Conservation (phyloP, 148 eudicot genomes). For the Limonium bicolor region DNA sequence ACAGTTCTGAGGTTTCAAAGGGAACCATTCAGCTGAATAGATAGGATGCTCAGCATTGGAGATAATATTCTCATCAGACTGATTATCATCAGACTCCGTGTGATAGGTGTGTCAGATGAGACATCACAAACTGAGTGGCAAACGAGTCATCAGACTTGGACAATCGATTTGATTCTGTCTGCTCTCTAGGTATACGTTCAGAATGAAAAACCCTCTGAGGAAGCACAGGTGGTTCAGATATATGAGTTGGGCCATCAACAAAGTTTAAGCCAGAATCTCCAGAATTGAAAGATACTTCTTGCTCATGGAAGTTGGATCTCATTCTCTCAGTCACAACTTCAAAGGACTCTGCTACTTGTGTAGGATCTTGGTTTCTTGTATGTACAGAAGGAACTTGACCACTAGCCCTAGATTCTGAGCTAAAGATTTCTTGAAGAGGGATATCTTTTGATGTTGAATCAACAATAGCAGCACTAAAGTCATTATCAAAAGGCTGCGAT, state of each 20-base stretch:
- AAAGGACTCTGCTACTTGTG: background rate
- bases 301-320: constrained; percentile 21
- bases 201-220: constrained; percentile 61
- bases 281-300: constrained; percentile 16
- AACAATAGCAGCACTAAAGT: background rate
- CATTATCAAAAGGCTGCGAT: no score
- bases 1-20: constrained; percentile 1
- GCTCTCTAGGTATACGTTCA: constrained; percentile 70
- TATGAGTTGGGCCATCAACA: constrained; percentile 36
- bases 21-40: constrained; percentile 3
- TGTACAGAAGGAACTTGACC: background rate
- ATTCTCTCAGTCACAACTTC: constrained; percentile 1
- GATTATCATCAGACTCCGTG: constrained; percentile 1
- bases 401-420: background rate
- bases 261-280: constrained; percentile 33
- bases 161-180: constrained; percentile 53
- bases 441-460: background rate
- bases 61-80: constrained; percentile 1
- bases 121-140: constrained; percentile 46
- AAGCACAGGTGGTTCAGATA: constrained; percentile 42
- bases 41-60: constrained; percentile 2
- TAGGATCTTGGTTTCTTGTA: background rate
- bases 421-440: background rate
- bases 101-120: constrained; percentile 37
- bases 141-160: constrained; percentile 90